Conservation (phyloP, 192 early-diverging fungal species). For the Podila horticola region DNA sequence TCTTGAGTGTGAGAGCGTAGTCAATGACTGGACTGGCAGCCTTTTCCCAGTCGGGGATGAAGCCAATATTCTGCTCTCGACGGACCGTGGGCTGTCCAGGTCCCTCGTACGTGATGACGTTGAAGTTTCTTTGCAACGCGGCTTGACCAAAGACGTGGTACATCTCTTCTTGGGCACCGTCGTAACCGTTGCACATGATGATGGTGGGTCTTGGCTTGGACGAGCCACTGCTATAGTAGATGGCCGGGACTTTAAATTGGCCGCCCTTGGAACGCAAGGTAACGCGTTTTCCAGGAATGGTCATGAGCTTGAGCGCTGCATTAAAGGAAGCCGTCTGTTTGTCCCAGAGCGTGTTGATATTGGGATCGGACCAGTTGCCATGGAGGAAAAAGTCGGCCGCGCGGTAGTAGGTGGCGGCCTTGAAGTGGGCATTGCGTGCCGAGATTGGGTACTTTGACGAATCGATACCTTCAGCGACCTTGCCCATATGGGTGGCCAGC, state of each 20-base stretch:
- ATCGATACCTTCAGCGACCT: conserved; percentile 18
- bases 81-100: conserved; percentile 31
- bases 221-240: conserved; percentile 30
- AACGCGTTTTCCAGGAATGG: conserved; percentile 32
- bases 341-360: conserved; percentile 21
- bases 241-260: conserved; percentile 27
- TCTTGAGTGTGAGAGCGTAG: conserved; percentile 25
- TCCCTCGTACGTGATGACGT: conserved; percentile 36
- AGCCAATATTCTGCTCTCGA: conserved; percentile 29
- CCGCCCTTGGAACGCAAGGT: conserved; percentile 23
- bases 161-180: conserved; percentile 25
- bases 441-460: conserved; percentile 23
- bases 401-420: conserved; percentile 34
- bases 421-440: conserved; percentile 32
- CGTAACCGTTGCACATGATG: conserved; percentile 34
- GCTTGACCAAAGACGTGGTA: conserved; percentile 32
- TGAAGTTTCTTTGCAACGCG: conserved; percentile 23
- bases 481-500: conserved; percentile 18
- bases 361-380: conserved; percentile 32
- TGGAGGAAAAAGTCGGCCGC: conserved; percentile 29
- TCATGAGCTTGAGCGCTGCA: conserved; percentile 16
- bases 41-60: conserved; percentile 33
- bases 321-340: conserved; percentile 20
- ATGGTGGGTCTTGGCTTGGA: conserved; percentile 32
- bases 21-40: conserved; percentile 28